Conservation (phyloP, 2,329 filamentous ascomycete genomes). For the Magnaporthiopsis rhizophila region DNA sequence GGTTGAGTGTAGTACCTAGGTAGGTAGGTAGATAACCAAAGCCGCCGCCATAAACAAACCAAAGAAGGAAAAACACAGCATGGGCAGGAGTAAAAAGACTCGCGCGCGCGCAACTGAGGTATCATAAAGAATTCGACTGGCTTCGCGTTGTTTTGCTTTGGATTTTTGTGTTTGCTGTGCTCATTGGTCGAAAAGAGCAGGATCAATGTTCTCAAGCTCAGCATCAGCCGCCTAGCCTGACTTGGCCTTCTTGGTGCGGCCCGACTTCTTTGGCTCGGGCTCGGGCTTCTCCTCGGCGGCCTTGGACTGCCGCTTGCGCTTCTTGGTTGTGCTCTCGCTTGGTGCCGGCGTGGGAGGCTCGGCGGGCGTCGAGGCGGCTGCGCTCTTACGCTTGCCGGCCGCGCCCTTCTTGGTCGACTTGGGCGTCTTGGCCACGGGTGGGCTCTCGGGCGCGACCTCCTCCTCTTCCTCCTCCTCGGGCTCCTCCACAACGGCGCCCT, state of each 20-base stretch:
- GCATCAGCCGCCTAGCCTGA: constrained; percentile 22
- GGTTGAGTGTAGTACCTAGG: too few species aligned
- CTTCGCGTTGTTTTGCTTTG: neutral
- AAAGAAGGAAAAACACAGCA: neutral
- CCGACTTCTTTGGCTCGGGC: constrained; percentile 53
- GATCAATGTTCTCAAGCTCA: constrained; percentile 21
- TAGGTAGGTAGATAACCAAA: too few species aligned
- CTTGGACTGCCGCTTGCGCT: constrained; percentile 54
- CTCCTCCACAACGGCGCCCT: constrained; percentile 35
- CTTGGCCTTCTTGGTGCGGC: constrained; percentile 47
- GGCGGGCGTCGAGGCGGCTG: constrained; percentile 33
- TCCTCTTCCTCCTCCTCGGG: constrained; percentile 38
- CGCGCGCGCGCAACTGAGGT: constrained; percentile 13
- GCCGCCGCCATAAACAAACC: neutral
- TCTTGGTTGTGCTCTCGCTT: constrained; percentile 35
- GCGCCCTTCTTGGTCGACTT: constrained; percentile 42
- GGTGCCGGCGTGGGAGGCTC: constrained; percentile 45
- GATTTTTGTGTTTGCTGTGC: neutral
- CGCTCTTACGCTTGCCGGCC: constrained; percentile 49
- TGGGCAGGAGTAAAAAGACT: too few species aligned
- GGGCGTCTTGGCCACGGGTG: constrained; percentile 45
- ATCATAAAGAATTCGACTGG: constrained; percentile 17
- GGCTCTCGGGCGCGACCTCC: constrained; percentile 35
- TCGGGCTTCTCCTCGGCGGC: constrained; percentile 36
- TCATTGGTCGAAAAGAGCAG: constrained; percentile 17